Base-by-base conservation (phyloP, 2,329 filamentous ascomycete species). In the Aspergillus neotritici region DNA sequence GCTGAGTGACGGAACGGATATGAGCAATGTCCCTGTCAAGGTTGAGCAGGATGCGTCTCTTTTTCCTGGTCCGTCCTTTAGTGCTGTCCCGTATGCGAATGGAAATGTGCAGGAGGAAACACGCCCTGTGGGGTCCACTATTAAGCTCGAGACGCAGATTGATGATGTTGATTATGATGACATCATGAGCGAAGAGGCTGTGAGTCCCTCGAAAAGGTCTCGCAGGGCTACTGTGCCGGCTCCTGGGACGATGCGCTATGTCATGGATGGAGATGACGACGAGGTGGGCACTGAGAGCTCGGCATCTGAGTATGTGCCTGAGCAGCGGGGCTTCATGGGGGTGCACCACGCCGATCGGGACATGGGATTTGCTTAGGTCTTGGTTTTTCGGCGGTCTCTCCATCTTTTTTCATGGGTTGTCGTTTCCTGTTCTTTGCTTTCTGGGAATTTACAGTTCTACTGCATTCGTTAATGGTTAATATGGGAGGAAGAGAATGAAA, bases 281-380 rank as follows among this genome's bases (percentile, higher is more conserved):
- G 36, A 41, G 11, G 33, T 21, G 12, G 47, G 40, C 14, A 37
- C 31, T 32, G 37, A 48, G 13, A 57, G 48, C 21, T 57, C 52
- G 21, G 41, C 44, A 4, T 52, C 50, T 1, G 53, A 57, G 44
- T 57, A 51, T 35, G 12, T 40, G 8, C 56, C 55, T 30, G 53
- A 57, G 4, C 36, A 37, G 21, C 21, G 21, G 21, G 21, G 4
- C 3, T 8, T 25, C 6, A 8, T 25, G 4, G 29, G 15, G 13
- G 11, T 34, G 10, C 28, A 30, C 8, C 40, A 48, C 28, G 34
- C 17, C 9, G 42, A 45, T 31, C 28, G 38, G 5, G 16, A 40
- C 11, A 46, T 48, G 1, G 43, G 43, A 4, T 37, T 33, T 38
- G 41, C 42, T n/a, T 49, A 41, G 14, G 30, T 31, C 25, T 14